A percentile compares a stretch with the other conserved stretches of the same genome.
phyloP scores from a whole-genome alignment of 768 basidiomycete genomes.

The Gymnopilus junonius region DNA sequence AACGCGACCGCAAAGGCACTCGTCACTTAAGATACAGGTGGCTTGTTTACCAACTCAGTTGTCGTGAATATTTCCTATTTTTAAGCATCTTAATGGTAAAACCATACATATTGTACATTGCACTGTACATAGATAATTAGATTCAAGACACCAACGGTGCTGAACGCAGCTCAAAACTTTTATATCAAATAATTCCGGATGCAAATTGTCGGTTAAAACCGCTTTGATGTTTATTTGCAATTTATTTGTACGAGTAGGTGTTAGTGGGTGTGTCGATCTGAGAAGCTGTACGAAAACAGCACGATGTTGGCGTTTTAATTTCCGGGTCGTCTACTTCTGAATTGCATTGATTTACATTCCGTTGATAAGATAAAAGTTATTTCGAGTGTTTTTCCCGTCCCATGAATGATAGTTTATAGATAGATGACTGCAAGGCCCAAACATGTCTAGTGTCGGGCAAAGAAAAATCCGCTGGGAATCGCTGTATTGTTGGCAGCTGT shows the following conservation, averaged over 20 bases:
- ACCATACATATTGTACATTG: no score
- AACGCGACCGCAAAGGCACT: no score
- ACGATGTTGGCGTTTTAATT: neutral
- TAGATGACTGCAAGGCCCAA: neutral
- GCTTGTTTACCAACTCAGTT: no score
- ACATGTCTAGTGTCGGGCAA: neutral
- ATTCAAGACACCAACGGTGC: no score
- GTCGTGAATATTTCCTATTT: no score
- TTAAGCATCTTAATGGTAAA: no score
- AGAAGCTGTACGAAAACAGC: neutral
- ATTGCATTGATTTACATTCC: neutral
- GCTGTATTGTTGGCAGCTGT: neutral
- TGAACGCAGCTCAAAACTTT: no score
- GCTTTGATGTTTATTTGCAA: neutral
- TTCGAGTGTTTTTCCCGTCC: neutral
- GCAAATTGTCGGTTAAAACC: neutral
- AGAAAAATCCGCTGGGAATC: neutral
- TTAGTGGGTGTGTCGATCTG: neutral
- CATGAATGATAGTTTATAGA: neutral
- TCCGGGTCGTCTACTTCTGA: neutral
- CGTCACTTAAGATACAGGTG: no score
- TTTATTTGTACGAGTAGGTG: conserved; percentile 3
- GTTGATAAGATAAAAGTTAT: conserved; percentile 1
- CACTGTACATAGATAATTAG: no score
- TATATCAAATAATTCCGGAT: no score